These are phyloP conservation scores for Termitomyces titanicus DNA, from an alignment of 768 basidiomycete genomes.

Conservation along the genomic window DNA sequence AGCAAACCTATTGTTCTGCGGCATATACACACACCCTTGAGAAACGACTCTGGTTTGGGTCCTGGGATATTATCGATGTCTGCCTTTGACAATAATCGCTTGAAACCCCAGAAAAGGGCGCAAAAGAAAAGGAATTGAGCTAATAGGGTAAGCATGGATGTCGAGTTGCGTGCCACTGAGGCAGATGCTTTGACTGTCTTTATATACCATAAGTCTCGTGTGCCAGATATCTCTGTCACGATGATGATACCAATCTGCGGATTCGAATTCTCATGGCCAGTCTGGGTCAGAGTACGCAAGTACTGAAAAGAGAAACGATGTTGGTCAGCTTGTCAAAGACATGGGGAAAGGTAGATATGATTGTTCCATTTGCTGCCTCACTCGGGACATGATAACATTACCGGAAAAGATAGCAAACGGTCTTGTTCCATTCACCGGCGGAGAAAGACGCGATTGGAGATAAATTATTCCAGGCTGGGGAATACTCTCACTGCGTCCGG, in stretches of 20 bases:
- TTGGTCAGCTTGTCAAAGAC: too few species aligned
- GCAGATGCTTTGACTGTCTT: neutral
- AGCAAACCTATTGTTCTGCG: neutral
- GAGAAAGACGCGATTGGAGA: too few species aligned
- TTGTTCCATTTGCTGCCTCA: too few species aligned
- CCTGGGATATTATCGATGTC: constrained; percentile 34
- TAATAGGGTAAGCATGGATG: constrained; percentile 7
- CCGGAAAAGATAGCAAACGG: too few species aligned
- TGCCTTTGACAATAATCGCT: constrained; percentile 13
- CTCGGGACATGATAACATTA: too few species aligned
- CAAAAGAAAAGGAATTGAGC: neutral
- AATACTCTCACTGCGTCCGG: too few species aligned
- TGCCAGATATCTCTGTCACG: neutral
- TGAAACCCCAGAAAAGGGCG: constrained; percentile 9
- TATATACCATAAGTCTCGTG: neutral
- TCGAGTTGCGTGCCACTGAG: neutral
- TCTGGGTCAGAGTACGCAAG: too few species aligned
- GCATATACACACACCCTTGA: constrained; percentile 21
- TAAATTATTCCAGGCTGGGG: too few species aligned
- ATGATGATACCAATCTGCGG: neutral
- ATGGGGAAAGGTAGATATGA: too few species aligned
- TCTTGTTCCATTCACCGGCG: too few species aligned
- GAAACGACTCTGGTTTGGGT: constrained; percentile 25
- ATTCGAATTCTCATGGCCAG: too few species aligned
- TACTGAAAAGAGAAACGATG: too few species aligned